These are phyloP conservation scores for Guillardia theta DNA, from an alignment of 78 protist species.

Conservation along the genomic window DNA sequence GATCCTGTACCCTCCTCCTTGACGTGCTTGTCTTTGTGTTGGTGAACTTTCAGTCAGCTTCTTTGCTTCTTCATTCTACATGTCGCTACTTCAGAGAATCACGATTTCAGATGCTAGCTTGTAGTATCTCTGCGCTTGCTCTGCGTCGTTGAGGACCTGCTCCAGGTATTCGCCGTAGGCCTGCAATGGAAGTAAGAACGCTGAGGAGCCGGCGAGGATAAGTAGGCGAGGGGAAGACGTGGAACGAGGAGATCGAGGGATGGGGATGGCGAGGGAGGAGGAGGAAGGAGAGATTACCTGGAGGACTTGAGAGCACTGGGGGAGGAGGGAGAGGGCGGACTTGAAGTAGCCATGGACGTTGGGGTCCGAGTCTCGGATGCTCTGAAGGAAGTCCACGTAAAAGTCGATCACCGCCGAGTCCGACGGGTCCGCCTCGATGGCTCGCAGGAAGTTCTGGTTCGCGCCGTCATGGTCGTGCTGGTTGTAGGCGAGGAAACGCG, in stretches of 20 bases:
- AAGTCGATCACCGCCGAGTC: neutral
- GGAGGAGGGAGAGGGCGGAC: neutral
- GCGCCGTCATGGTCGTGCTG: neutral
- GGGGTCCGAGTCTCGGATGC: neutral
- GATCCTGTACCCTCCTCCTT: too few relatives aligned
- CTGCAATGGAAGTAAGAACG: neutral
- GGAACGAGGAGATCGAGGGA: neutral
- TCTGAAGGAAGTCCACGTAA: neutral
- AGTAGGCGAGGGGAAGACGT: neutral
- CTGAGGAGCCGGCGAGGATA: neutral
- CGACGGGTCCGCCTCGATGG: neutral
- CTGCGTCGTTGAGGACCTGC: neutral
- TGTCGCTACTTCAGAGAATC: neutral
- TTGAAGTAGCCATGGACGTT: neutral
- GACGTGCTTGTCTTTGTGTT: too few relatives aligned
- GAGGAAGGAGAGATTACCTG: neutral
- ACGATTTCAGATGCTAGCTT: constrained; percentile 1
- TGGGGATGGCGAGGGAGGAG: neutral
- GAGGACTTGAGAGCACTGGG: neutral
- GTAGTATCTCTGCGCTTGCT: neutral
- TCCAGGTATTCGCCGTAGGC: neutral
- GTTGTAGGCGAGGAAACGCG: neutral
- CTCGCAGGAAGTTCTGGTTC: neutral
- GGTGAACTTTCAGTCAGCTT: too few relatives aligned
- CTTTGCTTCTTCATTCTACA: too few relatives aligned